Evolutionary conservation across 169 alveolate species (phyloP).

Genomic region (Plasmodium relictum): DNA sequence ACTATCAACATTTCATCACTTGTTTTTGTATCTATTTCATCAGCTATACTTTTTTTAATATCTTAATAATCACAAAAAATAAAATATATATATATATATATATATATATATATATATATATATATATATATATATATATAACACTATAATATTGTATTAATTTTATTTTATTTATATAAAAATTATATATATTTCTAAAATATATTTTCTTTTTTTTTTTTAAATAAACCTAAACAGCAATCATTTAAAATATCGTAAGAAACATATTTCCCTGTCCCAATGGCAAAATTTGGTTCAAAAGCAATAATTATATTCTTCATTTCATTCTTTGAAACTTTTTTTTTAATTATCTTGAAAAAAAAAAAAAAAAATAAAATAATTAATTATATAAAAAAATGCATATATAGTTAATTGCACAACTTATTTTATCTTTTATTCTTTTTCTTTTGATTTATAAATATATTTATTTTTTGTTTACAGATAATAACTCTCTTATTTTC

Average conservation of each 20-base stretch:
- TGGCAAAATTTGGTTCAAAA: conserved; percentile 63
- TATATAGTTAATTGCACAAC: background rate
- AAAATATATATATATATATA: background rate
- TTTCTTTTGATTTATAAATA: background rate
- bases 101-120: conserved; percentile 1
- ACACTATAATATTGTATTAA: background rate
- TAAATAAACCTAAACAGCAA: conserved; percentile 36
- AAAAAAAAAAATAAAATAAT: background rate
- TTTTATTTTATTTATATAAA: background rate
- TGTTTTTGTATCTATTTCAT: conserved; percentile 33
- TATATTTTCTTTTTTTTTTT: background rate
- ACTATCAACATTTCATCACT: conserved; percentile 38
- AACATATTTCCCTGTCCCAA: conserved; percentile 53
- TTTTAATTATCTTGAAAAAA: conserved; percentile 35
- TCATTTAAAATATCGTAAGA: conserved; percentile 15
- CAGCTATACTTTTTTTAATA: conserved; percentile 26
- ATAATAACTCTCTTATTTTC: conserved; percentile 15
- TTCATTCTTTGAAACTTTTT: conserved; percentile 35
- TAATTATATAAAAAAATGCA: background rate
- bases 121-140: background rate
- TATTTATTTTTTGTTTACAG: conserved; percentile 37
- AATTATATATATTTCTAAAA: conserved; percentile 1
- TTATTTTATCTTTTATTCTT: too few species aligned
- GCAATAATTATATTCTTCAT: conserved; percentile 62
- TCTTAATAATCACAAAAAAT: conserved; percentile 8